A percentile compares a stretch with the other conserved stretches of the same genome.
phyloP scores from a whole-genome alignment of 2,329 filamentous ascomycete species.

The Tolypocladium tundrense region DNA sequence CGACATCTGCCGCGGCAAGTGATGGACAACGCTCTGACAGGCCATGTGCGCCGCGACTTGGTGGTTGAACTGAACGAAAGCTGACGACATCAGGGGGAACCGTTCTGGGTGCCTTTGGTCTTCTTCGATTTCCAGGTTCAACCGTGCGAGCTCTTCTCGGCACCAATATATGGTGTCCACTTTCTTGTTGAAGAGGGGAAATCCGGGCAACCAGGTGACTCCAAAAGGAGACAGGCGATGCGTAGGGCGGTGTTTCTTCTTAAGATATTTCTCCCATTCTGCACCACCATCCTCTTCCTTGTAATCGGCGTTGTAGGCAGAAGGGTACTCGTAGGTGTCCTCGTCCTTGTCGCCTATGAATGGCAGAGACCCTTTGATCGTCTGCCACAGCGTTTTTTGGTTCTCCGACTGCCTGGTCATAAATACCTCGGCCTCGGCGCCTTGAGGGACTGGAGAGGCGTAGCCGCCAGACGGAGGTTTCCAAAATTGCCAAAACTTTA shows the following conservation, averaged over 20 bases:
- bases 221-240: slow-evolving; percentile 60
- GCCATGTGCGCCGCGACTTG: slow-evolving; percentile 98
- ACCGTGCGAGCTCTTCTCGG: slow-evolving; percentile 70
- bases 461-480: slow-evolving; percentile 52
- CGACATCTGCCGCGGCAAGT: slow-evolving; percentile 86
- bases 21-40: slow-evolving; percentile 83
- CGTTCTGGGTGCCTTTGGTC: slow-evolving; percentile 80
- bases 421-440: slow-evolving; percentile 30
- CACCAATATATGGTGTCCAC: slow-evolving; percentile 93
- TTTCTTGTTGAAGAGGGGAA: slow-evolving; percentile 78
- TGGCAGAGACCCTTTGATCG: slow-evolving; percentile 37
- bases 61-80: slow-evolving; percentile 97
- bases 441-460: slow-evolving; percentile 50
- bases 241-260: slow-evolving; percentile 72
- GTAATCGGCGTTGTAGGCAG: slow-evolving; percentile 52
- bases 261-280: slow-evolving; percentile 75
- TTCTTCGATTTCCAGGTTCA: slow-evolving; percentile 85
- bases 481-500: slow-evolving; percentile 55
- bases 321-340: slow-evolving; percentile 44
- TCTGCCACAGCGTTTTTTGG: slow-evolving; percentile 40
- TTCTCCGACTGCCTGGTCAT: slow-evolving; percentile 20
- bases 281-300: slow-evolving; percentile 49
- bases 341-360: slow-evolving; percentile 36
- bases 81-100: slow-evolving; percentile 88
- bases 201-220: slow-evolving; percentile 61